phyloP scores from a whole-genome alignment of 768 basidiomycete genomes.

The Harrya chromipes region DNA sequence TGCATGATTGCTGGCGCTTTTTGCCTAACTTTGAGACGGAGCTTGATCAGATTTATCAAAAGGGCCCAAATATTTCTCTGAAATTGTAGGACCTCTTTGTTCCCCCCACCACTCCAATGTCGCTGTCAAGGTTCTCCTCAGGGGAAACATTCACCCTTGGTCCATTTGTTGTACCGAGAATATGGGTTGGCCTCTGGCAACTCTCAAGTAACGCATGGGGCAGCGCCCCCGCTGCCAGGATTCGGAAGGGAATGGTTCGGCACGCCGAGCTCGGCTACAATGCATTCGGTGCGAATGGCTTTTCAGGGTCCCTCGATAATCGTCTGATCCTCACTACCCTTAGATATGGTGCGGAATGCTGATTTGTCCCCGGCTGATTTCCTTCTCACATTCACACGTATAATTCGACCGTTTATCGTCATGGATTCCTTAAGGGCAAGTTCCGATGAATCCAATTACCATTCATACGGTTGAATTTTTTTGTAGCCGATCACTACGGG shows the following conservation, averaged over 20 bases:
- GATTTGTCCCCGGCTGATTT: constrained; percentile 1
- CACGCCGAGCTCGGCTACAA: constrained; percentile 55
- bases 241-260: constrained; percentile 66
- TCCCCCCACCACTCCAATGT: constrained; percentile 15
- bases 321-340: constrained; percentile 5
- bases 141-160: constrained; percentile 55
- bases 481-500: constrained; percentile 82
- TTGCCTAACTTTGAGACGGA: constrained; percentile 24
- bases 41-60: constrained; percentile 30
- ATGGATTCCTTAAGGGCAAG: constrained; percentile 24
- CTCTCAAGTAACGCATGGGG: constrained; percentile 87
- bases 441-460: neutral
- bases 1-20: no score
- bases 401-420: constrained; percentile 3
- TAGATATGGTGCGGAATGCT: constrained; percentile 54
- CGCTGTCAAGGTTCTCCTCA: constrained; percentile 8
- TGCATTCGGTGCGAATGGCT: constrained; percentile 39
- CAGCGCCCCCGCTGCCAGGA: constrained; percentile 59
- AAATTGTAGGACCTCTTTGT: constrained; percentile 5
- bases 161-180: constrained; percentile 53
- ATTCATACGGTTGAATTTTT: constrained; percentile 10
- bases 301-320: constrained; percentile 8
- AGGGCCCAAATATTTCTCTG: constrained; percentile 5
- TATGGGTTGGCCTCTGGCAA: constrained; percentile 84
- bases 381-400: constrained; percentile 15